Evolutionary conservation across 73 alveolate species (phyloP).

Genomic region (Urostyla sp.): DNA sequence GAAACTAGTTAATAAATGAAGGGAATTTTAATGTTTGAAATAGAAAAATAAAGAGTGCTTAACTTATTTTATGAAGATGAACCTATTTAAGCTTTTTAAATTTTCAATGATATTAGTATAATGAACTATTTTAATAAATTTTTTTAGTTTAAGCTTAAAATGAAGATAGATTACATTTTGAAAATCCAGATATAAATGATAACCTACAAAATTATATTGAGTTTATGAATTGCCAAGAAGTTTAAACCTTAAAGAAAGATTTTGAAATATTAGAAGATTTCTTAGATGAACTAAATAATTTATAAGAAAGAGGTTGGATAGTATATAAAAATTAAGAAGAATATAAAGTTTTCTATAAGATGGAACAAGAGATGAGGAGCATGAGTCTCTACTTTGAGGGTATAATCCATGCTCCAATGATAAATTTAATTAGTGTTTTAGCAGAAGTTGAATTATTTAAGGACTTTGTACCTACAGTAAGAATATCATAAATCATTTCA

Average conservation of each 20-base stretch:
- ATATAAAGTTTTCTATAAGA: slow-evolving; percentile 9
- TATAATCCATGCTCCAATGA: slow-evolving; percentile 3
- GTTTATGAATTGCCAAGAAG: neutral
- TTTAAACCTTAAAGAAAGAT: neutral
- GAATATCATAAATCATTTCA: neutral
- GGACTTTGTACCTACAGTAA: slow-evolving; percentile 24
- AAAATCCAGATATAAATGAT: neutral
- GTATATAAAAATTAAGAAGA: slow-evolving; percentile 15
- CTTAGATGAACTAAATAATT: neutral
- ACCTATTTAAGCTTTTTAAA: slow-evolving; percentile 2
- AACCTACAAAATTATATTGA: neutral
- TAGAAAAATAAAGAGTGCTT: neutral
- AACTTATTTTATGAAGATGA: slow-evolving; percentile 39
- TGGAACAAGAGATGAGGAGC: slow-evolving; percentile 28
- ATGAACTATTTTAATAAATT: neutral
- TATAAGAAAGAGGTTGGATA: slow-evolving; percentile 28
- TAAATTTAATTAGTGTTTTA: slow-evolving; percentile 8
- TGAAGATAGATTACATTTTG: neutral
- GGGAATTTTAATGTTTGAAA: neutral
- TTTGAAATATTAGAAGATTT: neutral
- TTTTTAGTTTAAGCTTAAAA: neutral
- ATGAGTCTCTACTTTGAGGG: slow-evolving; percentile 34
- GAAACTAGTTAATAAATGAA: no score
- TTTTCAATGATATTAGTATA: neutral
- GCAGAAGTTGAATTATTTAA: slow-evolving; percentile 35